Evolutionary conservation across 805 yeast species (phyloP).

Genomic region (Huiozyma sinensis): DNA sequence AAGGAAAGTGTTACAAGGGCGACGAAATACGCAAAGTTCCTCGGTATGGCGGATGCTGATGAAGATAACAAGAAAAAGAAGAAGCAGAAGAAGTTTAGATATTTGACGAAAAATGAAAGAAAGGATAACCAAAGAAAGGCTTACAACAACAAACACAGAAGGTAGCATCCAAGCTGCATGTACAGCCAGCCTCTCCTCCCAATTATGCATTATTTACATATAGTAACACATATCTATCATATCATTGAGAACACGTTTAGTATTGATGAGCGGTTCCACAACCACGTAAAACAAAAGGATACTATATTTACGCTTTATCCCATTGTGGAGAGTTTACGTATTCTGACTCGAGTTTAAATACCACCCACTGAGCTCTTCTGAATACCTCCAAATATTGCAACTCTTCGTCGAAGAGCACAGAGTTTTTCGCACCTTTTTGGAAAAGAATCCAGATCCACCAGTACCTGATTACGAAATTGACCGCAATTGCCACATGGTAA

Average conservation of each 20-base stretch:
- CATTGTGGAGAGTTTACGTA: constrained; percentile 16
- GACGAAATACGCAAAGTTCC: constrained; percentile 63
- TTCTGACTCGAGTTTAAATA: constrained; percentile 76
- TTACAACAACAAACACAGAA: constrained; percentile 29
- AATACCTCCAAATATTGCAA: constrained; percentile 66
- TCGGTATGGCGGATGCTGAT: constrained; percentile 40
- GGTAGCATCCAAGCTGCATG: not conserved
- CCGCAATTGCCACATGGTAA: constrained; percentile 46
- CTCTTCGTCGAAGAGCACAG: constrained; percentile 44
- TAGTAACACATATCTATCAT: too few species aligned
- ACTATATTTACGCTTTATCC: too few species aligned
- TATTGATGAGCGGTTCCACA: too few species aligned
- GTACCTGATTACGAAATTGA: constrained; percentile 61
- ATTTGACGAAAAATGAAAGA: constrained; percentile 74
- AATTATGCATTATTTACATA: not conserved
- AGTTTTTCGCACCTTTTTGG: constrained; percentile 32
- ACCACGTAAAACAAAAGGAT: too few species aligned
- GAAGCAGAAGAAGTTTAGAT: constrained; percentile 70
- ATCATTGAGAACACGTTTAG: too few species aligned
- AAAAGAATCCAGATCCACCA: constrained; percentile 55
- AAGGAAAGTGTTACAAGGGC: constrained; percentile 71
- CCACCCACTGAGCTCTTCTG: constrained; percentile 86
- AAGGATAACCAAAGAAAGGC: constrained; percentile 43
- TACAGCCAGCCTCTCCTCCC: not conserved
- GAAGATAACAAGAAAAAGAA: constrained; percentile 19